phyloP scores from a whole-genome alignment of 23 red algal genomes.

The Gracilariopsis chorda region DNA sequence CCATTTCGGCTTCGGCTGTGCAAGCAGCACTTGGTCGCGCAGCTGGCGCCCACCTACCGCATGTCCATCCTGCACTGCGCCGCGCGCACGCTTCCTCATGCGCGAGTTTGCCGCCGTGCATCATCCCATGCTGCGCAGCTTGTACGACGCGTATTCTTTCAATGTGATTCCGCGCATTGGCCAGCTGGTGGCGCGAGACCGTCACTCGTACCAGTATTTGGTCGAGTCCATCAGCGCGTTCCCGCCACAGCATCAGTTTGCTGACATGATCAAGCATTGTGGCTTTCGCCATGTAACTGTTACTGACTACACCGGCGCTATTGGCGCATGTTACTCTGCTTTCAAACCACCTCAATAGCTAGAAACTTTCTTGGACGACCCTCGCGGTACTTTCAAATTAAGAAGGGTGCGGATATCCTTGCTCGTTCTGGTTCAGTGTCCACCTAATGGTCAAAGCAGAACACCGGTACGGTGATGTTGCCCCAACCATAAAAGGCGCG shows the following conservation, averaged over 20 bases:
- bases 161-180: slow-evolving; percentile 73
- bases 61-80: slow-evolving; percentile 82
- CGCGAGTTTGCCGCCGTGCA: slow-evolving; percentile 75
- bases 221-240: slow-evolving; percentile 90
- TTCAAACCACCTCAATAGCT: no score
- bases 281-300: slow-evolving; percentile 55
- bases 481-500: no score
- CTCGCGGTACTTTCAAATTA: no score
- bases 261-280: slow-evolving; percentile 55
- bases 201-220: slow-evolving; percentile 74
- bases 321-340: slow-evolving; percentile 74
- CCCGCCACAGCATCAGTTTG: slow-evolving; percentile 68
- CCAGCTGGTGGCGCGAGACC: slow-evolving; percentile 53
- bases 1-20: slow-evolving; percentile 83
- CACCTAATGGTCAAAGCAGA: no score
- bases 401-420: no score
- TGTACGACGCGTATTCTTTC: slow-evolving; percentile 87
- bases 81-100: slow-evolving; percentile 92
- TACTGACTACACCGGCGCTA: slow-evolving; percentile 51
- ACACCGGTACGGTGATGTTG: no score
- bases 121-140: background rate
- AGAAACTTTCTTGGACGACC: no score
- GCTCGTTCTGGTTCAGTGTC: no score
- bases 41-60: slow-evolving; percentile 19
- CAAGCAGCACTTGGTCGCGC: slow-evolving; percentile 71